Conservation (phyloP, 1,284 basidiomycete genomes). For the Cutaneotrichosporon cavernicola region DNA sequence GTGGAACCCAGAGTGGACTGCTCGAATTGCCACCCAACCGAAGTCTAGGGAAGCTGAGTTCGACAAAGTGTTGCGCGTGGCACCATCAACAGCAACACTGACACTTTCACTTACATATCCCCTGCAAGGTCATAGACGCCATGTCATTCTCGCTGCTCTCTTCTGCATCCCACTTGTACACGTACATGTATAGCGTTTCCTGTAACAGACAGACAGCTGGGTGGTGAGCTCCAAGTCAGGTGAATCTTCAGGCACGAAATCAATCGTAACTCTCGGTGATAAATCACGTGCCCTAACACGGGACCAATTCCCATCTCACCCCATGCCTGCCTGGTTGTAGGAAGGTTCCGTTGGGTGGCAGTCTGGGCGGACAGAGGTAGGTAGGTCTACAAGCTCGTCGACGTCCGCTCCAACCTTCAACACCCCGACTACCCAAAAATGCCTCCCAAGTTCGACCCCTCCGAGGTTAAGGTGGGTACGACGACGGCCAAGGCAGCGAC, state of each 20-base stretch:
- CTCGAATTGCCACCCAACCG: slow-evolving; percentile 1
- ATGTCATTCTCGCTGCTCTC: too few species aligned
- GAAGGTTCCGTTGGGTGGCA: too few species aligned
- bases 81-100: too few species aligned
- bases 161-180: too few species aligned
- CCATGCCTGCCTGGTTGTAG: too few species aligned
- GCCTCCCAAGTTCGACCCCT: slow-evolving; percentile 56
- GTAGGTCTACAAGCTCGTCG: not conserved
- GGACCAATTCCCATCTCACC: not conserved
- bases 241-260: not conserved
- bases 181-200: too few species aligned
- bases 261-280: not conserved
- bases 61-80: too few species aligned
- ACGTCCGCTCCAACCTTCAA: slow-evolving; percentile 3
- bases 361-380: not conserved
- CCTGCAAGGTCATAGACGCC: too few species aligned
- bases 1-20: not conserved
- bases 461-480: slow-evolving; percentile 25
- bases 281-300: not conserved
- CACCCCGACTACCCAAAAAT: slow-evolving; percentile 29
- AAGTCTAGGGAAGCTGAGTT: too few species aligned
- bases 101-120: too few species aligned
- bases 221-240: too few species aligned
- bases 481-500: not conserved
- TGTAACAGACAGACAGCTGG: too few species aligned